A percentile compares a stretch with the other conserved stretches of the same genome.
These are phyloP conservation scores for Penicillium ochrochloron DNA, from an alignment of 495 filamentous ascomycete genomes.

Conservation along the genomic window DNA sequence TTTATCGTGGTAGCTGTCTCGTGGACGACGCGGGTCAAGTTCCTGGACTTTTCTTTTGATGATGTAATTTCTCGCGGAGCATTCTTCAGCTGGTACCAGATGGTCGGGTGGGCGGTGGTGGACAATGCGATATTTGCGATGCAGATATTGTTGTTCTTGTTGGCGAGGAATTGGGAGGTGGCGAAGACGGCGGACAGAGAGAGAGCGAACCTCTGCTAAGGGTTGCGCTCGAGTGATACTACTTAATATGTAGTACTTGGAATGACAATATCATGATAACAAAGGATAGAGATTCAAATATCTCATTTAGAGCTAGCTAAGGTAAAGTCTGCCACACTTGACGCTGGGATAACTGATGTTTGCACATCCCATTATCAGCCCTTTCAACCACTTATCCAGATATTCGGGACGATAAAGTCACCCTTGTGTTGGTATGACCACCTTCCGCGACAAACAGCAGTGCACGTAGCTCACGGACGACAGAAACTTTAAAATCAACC, in stretches of 20 bases:
- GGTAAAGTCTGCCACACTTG: neutral
- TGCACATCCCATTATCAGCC: neutral
- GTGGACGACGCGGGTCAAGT: neutral
- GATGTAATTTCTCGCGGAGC: neutral
- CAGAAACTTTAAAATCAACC: too few relatives aligned
- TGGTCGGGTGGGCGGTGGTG: neutral
- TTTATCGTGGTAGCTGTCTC: neutral
- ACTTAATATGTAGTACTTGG: neutral
- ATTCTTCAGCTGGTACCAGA: neutral
- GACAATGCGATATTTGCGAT: conserved; percentile 2
- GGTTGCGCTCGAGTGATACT: neutral
- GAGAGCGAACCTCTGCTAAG: neutral
- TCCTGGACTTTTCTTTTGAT: neutral
- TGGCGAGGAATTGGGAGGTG: neutral
- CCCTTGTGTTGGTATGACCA: neutral
- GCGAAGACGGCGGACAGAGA: neutral
- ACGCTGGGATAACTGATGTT: neutral
- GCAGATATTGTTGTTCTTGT: neutral
- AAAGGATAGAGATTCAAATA: neutral
- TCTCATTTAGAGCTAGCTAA: neutral
- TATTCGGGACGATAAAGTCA: neutral
- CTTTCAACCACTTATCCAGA: neutral
- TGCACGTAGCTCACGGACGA: too few relatives aligned
- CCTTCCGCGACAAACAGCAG: neutral
- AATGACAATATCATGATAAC: neutral